These are phyloP conservation scores for Amylocarpus encephaloides DNA, from an alignment of 2,329 filamentous ascomycete species.

Conservation along the genomic window DNA sequence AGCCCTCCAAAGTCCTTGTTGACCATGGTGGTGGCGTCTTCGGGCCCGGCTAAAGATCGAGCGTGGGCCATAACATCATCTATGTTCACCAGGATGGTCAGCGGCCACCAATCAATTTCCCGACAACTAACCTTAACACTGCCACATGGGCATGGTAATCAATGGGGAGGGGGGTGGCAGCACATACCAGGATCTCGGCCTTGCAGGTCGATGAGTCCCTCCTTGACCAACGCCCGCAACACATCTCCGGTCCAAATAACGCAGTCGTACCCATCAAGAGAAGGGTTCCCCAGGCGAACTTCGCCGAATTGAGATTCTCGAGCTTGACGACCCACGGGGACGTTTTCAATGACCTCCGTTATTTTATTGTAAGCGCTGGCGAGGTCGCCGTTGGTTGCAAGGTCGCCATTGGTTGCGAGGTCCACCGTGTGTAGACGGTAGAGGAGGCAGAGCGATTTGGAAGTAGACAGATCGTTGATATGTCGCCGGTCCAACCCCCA, in stretches of 20 bases:
- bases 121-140: not conserved
- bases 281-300: conserved; percentile 15
- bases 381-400: not conserved
- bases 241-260: conserved; percentile 24
- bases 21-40: conserved; percentile 22
- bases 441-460: conserved; percentile 19
- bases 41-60: conserved; percentile 20
- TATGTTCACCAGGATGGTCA: not conserved
- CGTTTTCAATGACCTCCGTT: conserved; percentile 8
- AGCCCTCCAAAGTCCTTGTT: conserved; percentile 20
- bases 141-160: not conserved
- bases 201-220: conserved; percentile 14
- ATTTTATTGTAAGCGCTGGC: conserved; percentile 11
- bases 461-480: conserved; percentile 17
- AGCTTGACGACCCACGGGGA: conserved; percentile 18
- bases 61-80: conserved; percentile 18
- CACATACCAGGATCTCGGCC: conserved; percentile 14
- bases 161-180: not conserved
- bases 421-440: conserved; percentile 18
- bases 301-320: conserved; percentile 11
- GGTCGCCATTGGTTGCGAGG: not conserved
- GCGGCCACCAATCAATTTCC: not conserved
- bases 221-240: conserved; percentile 11
- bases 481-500: conserved; percentile 17
- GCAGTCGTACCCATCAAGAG: conserved; percentile 23